Conservation (phyloP, 768 basidiomycete genomes). For the Floccularia luteovirens region DNA sequence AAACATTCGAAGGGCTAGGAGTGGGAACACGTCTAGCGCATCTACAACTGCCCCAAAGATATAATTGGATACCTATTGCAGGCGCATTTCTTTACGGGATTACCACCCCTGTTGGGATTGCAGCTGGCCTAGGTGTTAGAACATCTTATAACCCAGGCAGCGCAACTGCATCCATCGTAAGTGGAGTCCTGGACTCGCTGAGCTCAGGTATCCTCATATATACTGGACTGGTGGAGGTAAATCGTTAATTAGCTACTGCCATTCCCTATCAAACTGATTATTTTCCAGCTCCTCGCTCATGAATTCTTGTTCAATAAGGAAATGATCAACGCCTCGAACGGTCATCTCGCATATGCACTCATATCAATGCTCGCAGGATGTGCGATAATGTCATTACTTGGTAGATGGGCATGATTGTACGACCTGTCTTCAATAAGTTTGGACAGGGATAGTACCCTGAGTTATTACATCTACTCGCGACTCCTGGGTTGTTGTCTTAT, state of each 20-base stretch:
- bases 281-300: conserved; percentile 72
- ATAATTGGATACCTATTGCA: conserved; percentile 46
- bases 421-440: no score
- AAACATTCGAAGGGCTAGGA: conserved; percentile 93
- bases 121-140: conserved; percentile 73
- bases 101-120: conserved; percentile 85
- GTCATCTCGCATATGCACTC: conserved; percentile 64
- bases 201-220: conserved; percentile 87
- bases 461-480: no score
- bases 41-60: conserved; percentile 52
- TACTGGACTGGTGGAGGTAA: conserved; percentile 79
- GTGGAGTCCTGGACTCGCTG: conserved; percentile 77
- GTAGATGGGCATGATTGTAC: conserved; percentile 71
- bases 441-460: no score
- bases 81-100: conserved; percentile 65
- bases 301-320: conserved; percentile 90
- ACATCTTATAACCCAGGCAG: conserved; percentile 77
- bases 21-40: conserved; percentile 84
- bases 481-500: no score
- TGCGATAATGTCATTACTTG: conserved; percentile 86
- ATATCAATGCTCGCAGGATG: conserved; percentile 72
- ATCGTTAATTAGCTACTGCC: background rate
- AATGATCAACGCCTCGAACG: conserved; percentile 65
- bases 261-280: conserved; percentile 6
- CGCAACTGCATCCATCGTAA: conserved; percentile 70